Conservation (phyloP, 2,329 filamentous ascomycete genomes). For the Apiospora arundinis region DNA sequence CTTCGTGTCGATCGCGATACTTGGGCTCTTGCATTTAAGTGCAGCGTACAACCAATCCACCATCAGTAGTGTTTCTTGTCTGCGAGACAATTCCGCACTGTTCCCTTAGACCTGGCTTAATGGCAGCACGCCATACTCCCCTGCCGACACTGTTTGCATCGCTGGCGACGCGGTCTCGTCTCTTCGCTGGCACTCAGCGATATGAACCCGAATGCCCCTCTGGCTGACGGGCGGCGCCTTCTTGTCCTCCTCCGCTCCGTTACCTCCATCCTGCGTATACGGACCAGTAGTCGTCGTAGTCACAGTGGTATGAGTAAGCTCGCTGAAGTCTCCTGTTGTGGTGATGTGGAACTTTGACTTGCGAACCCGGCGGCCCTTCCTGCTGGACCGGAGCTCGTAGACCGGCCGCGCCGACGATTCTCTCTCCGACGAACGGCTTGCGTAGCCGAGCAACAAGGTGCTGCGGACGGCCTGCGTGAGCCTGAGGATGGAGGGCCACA, state of each 20-base stretch:
- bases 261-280: neutral
- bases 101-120: neutral
- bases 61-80: neutral
- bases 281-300: neutral
- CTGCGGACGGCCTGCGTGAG: neutral
- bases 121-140: neutral
- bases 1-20: no score
- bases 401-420: neutral
- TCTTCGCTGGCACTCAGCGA: neutral
- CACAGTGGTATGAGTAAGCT: neutral
- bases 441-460: neutral
- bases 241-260: neutral
- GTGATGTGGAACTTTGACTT: neutral
- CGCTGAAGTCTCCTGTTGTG: neutral
- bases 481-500: constrained; percentile 29
- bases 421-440: neutral
- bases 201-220: neutral
- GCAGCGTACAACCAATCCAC: neutral
- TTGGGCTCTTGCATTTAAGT: neutral
- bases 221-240: neutral
- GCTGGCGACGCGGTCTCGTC: neutral
- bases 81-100: neutral
- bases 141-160: neutral
- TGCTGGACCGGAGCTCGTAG: neutral
- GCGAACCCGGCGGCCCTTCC: neutral